Evolutionary conservation across 352 stramenopile genomes (phyloP), one percentile per base, ranked within the genome.

Genomic region (Phytophthora crassamura): DNA sequence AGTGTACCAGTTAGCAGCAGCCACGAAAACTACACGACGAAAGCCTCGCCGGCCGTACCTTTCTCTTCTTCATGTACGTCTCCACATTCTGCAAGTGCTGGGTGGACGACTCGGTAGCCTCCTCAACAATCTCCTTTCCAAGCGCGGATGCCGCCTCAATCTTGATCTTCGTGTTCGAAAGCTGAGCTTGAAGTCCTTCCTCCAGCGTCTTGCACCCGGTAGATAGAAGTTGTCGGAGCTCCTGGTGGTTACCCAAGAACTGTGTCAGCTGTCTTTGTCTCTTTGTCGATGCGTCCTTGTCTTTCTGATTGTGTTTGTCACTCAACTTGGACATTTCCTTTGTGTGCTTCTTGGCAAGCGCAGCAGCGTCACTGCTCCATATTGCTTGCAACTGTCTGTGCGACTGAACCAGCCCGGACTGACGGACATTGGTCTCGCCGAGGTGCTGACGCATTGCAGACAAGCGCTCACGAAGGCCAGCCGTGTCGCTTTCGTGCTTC

Each of bases 1-100:
- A 41, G 15, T n/a, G 12, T 7, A 38, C n/a, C 20, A 46, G 22
- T 59, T 32, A 59, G 32, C 22, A 22, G 12, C 6, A n/a, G 28
- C 53, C 25, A 30, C 16, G n/a, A 7, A 43, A 8, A n/a, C 42
- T 30, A 5, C 36, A 61, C 30, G 5, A 43, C n/a, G 18, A 7
- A 59, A 50, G 7, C 41, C 4, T 14, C 12, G n/a, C n/a, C n/a
- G n/a, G 32, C 16, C 28, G 45, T 67, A 88, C 79, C 74, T 75
- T 76, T 67, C 75, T 51, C 43, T 86, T 84, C 66, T 84, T 84
- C 55, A 86, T 66, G 59, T 72, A 88, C 11, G 64, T 47, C 48
- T 75, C 69, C 25, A 84, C 68, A 11, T 73, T 67, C 22, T 84
- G 28, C 15, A 78, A 55, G 38, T 79, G 73, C 16, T 73, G 58